Evolutionary conservation across 2,329 filamentous ascomycete genomes (phyloP), one percentile per base, ranked within the genome.

Genomic region (Curvularia sp.): DNA sequence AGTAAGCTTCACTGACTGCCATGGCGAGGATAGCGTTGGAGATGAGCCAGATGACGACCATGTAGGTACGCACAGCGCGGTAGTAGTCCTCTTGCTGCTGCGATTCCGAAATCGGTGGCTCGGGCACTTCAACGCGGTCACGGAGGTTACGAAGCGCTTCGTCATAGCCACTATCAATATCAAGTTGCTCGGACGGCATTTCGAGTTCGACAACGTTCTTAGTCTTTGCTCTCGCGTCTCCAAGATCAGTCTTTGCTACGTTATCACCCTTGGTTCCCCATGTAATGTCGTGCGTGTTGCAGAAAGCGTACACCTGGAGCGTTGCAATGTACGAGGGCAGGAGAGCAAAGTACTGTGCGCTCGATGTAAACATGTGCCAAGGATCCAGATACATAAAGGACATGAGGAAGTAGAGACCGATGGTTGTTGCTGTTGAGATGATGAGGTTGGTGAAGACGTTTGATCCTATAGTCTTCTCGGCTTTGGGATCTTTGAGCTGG

Each of bases 201-300:
- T 99, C 95, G 5, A 99, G 84, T 77, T 97, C 92, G 69, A 99
- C 95, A 0, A 89, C 92, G 58, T 89, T 85, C 47, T 83, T 83
- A 45, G 86, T 86, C 54, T 90, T 91, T 64, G 90, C 88, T 49
- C 91, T 87, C 12, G 96, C 95, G 5, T 91, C 88, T 55, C 95
- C 95, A 0, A 99, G 87, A 74, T 99, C 96, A 7, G 91, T 97
- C 77, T 92, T 89, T 70, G 95, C 89, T 34, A 96, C 88, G 77
- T 99, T 99, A 83, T 99, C 95, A 56, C 95, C 95, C 80, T 99
- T 99, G 45, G 95, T 99, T 43, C 95, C 95, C 95, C 95, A 99
- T 0, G 93, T 96, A 19, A 99, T 93, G 76, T 99, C 95, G 85
- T 99, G 95, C 0, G 94, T 96, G 81, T 99, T 99, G 83, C 95